Percentiles rank a stretch among this genome's conserved stretches.
Conservation (phyloP, 208 protist genomes). For the Leishmania martiniquensis region DNA sequence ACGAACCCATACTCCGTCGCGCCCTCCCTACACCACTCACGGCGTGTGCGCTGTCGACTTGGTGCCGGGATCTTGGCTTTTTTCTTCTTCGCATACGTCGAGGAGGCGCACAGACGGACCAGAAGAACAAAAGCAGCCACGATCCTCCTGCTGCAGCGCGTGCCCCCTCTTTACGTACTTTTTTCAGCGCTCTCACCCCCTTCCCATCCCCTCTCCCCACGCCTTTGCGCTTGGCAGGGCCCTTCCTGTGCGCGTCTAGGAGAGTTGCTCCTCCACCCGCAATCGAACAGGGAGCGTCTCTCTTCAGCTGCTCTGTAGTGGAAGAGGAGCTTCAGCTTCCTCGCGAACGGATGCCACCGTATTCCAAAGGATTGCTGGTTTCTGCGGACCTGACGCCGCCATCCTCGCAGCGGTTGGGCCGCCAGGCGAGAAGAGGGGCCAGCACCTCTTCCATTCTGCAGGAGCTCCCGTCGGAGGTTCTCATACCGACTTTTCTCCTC, state of each 20-base stretch:
- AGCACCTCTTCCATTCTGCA: conserved; percentile 12
- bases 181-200: too few species aligned
- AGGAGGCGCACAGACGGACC: too few species aligned
- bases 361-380: not conserved
- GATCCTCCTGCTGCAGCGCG: too few species aligned
- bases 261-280: too few species aligned
- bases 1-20: not conserved
- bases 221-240: too few species aligned
- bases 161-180: too few species aligned
- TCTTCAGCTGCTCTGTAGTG: not conserved
- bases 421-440: not conserved
- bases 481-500: conserved; percentile 47
- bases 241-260: too few species aligned
- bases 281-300: not conserved
- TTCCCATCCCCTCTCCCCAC: too few species aligned
- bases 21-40: not conserved
- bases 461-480: conserved; percentile 25
- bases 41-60: not conserved
- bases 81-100: too few species aligned
- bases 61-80: too few species aligned
- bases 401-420: not conserved
- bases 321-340: not conserved
- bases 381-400: not conserved
- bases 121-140: too few species aligned
- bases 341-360: not conserved